Evolutionary conservation across 306 rosid species (phyloP), one percentile per base, ranked within the genome.

Genomic region (Begonia peltatifolia): DNA sequence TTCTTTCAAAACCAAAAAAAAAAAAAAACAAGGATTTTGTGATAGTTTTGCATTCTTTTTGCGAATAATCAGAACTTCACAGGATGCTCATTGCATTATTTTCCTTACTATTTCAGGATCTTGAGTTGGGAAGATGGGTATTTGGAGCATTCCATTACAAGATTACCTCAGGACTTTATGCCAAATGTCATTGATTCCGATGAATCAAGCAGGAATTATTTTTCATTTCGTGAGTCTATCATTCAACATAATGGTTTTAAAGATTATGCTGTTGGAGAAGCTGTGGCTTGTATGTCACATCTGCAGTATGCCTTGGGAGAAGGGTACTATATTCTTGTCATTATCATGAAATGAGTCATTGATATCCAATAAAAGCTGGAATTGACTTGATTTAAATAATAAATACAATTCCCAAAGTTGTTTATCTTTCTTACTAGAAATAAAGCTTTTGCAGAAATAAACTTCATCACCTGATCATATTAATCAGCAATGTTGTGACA

Each of bases 121-220:
- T 80, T 90, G 85, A 63, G 74, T 15, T 90, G 87, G 90, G 97
- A 80, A 72, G 87, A 74, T 73, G 87, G 78, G 35, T 83, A 74
- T 63, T 67, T 18, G 67, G 79, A 74, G 53, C 63, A 56, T 63
- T 58, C 64, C 53, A 74, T 81, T 68, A 56, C 72, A 53, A 64
- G 62, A 61, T 72, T 68, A 60, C 46, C 50, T 64, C 35, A 30
- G 63, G 79, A 60, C 20, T 64, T n/a, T 62, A 47, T 51, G 20
- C 23, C 63, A 62, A 74, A 62, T 61, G 72, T 66, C 62, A 23
- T 67, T 52, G 54, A 54, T 63, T 63, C 68, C 17, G 46, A 61
- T 46, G 71, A 59, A 46, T 48, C 46, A 2, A 68, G 71, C 49
- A 67, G 47, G 20, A 55, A 56, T 57, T 52, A 53, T 53, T 71